Conservation (phyloP, 2,329 filamentous ascomycete genomes). For the Didymosphaeria variabile region DNA sequence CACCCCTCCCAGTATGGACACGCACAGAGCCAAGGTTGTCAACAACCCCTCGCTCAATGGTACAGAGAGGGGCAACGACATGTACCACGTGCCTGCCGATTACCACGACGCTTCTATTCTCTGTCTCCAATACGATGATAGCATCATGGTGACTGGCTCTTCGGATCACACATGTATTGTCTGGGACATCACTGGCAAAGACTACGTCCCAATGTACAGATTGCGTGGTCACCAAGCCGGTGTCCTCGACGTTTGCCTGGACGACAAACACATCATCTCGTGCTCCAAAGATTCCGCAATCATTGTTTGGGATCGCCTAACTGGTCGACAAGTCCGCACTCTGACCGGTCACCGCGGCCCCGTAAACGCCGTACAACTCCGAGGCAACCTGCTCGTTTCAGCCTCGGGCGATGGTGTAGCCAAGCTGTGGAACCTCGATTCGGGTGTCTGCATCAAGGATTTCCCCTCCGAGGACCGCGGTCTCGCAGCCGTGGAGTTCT, state of each 20-base stretch:
- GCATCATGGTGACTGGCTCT: constrained; percentile 93
- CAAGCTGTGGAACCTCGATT: constrained; percentile 94
- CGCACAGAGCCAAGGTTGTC: constrained; percentile 55
- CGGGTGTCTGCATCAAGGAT: constrained; percentile 87
- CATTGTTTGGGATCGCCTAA: constrained; percentile 90
- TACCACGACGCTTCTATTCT: constrained; percentile 94
- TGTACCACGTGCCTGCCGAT: constrained; percentile 57
- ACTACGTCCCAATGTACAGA: constrained; percentile 71
- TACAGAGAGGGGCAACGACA: constrained; percentile 55
- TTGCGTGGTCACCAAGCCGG: constrained; percentile 83
- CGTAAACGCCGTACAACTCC: constrained; percentile 95
- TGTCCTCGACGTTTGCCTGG: constrained; percentile 92
- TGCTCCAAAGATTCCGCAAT: constrained; percentile 97
- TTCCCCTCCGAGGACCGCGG: constrained; percentile 91
- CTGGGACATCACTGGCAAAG: constrained; percentile 82
- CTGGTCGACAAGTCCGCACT: constrained; percentile 77
- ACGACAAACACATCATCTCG: constrained; percentile 90
- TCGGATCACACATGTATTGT: constrained; percentile 92
- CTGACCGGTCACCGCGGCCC: constrained; percentile 88
- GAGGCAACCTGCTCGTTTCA: constrained; percentile 90
- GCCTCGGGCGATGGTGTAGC: constrained; percentile 93
- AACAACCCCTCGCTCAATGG: constrained; percentile 58
- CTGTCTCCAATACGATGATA: constrained; percentile 92
- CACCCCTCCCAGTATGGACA: constrained; percentile 54
- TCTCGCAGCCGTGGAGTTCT: constrained; percentile 94